These are phyloP conservation scores for Zygosaccharomyces sapae DNA, from an alignment of 1,139 yeast species.

Conservation along the genomic window DNA sequence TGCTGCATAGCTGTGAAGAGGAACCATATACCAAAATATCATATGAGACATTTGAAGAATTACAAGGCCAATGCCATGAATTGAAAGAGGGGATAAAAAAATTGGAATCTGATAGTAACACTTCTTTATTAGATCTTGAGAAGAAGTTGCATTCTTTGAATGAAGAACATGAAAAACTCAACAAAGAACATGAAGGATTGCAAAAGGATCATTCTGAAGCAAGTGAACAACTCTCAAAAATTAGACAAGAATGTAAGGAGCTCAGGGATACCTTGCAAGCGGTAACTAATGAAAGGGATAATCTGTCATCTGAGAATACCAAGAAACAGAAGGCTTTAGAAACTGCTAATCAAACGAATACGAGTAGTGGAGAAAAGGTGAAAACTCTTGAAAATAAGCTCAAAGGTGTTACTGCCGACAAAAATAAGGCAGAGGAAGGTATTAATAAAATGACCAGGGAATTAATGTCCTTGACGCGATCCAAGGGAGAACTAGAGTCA, in stretches of 20 bases:
- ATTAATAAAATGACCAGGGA: conserved; percentile 89
- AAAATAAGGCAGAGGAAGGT: conserved; percentile 76
- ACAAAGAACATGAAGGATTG: conserved; percentile 12
- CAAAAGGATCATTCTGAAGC: conserved; percentile 10
- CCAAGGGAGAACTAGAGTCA: conserved; percentile 51
- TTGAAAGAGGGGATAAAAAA: conserved; percentile 36
- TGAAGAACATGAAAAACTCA: conserved; percentile 24
- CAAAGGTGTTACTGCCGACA: conserved; percentile 37
- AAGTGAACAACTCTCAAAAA: conserved; percentile 8
- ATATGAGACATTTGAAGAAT: conserved; percentile 62
- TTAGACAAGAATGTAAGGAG: conserved; percentile 14
- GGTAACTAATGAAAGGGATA: conserved; percentile 16
- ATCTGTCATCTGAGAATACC: conserved; percentile 10
- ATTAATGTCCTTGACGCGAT: conserved; percentile 59
- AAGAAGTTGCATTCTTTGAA: conserved; percentile 14
- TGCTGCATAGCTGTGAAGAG: conserved; percentile 66
- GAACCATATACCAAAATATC: conserved; percentile 69
- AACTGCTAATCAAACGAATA: conserved; percentile 8
- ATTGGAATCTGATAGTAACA: conserved; percentile 14
- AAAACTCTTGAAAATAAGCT: conserved; percentile 20
- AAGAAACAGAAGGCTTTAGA: conserved; percentile 10
- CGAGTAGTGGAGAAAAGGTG: conserved; percentile 14
- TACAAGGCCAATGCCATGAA: conserved; percentile 36
- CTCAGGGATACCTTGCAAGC: conserved; percentile 10
- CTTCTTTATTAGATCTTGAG: conserved; percentile 14